Base-by-base conservation (phyloP, 1,284 basidiomycete species). In the Trichosporon ovoides region DNA sequence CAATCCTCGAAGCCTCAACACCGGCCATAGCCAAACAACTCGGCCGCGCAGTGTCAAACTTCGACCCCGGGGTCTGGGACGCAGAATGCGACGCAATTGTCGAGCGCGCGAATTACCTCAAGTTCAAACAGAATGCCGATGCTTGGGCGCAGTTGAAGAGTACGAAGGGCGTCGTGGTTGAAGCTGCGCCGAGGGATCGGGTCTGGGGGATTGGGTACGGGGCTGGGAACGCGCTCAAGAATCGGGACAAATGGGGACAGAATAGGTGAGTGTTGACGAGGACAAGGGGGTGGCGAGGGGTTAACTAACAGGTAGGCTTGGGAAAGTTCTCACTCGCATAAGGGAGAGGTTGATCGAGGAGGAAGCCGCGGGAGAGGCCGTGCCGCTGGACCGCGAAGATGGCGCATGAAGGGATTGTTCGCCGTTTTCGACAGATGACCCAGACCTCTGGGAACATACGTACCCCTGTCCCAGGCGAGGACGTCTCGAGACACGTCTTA, bases 71-170 rank as follows among this genome's bases (percentile, higher is more conserved):
- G 14, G 71, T 64, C 46, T 85, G 83, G 83, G 71, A 78, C 13
- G 66, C 66, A 54, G 68, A 77, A 36, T 71, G 82, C 33, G 78
- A 79, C 62, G 67, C 74, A 49, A 82, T 85, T 48, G 84, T 85
- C 18, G 66, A 81, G 12, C 76, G 80, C 58, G 84, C 82, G 2
- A 84, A 79, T 66, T 62, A 81, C 62, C 78, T 79, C 64, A 85
- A 81, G 62, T 91, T 90, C 75, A 82, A 85, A 36, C 81, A 88
- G 69, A 87, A 87, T 67, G 84, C 87, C 36, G 80, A 79, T n/a
- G 56, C 83, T 59, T 68, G 68, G 59, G 58, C 59, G 49, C 60
- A 85, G 56, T 53, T 84, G 16, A 77, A 52, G 10, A 85, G 83
- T 1, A 81, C 80, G 16, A n/a, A n/a, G n/a, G n/a, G n/a, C n/a